Percentiles rank a stretch among this genome's conserved stretches.
Evolutionary conservation across 495 filamentous ascomycete genomes (phyloP).

Genomic region (Neohortaea acidophila): DNA sequence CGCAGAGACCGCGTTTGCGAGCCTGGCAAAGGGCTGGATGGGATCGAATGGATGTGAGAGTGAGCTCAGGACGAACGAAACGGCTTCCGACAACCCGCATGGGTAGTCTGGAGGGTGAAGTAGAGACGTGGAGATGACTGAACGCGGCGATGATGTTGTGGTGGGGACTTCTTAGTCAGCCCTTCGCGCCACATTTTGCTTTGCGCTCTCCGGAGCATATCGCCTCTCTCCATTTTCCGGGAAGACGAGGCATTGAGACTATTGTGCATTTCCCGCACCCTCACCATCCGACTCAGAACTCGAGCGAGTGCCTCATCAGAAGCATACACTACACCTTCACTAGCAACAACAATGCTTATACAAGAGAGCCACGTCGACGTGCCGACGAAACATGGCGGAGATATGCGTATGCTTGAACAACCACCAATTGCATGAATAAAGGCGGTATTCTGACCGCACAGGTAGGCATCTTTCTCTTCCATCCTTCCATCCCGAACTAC

Average conservation of each 20-base stretch:
- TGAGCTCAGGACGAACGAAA: neutral
- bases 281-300: no score
- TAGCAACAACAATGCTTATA: slow-evolving; percentile 43
- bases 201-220: neutral
- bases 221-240: neutral
- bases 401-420: slow-evolving; percentile 39
- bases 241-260: neutral
- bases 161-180: neutral
- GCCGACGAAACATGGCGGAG: slow-evolving; percentile 45
- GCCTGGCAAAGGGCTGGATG: slow-evolving; percentile 9
- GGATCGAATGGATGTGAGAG: neutral
- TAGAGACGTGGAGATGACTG: no score
- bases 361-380: slow-evolving; percentile 53
- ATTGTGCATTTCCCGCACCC: no score
- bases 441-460: slow-evolving; percentile 4
- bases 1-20: slow-evolving; percentile 4
- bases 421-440: slow-evolving; percentile 1
- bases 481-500: slow-evolving; percentile 69
- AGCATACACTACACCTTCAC: no score
- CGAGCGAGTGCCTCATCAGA: no score
- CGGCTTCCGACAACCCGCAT: no score
- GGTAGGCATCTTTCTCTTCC: slow-evolving; percentile 74
- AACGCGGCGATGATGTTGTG: no score
- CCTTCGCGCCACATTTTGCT: neutral
- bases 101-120: neutral